Base-by-base conservation (phyloP, 495 filamentous ascomycete species). In the Hypoxylon perforatum region DNA sequence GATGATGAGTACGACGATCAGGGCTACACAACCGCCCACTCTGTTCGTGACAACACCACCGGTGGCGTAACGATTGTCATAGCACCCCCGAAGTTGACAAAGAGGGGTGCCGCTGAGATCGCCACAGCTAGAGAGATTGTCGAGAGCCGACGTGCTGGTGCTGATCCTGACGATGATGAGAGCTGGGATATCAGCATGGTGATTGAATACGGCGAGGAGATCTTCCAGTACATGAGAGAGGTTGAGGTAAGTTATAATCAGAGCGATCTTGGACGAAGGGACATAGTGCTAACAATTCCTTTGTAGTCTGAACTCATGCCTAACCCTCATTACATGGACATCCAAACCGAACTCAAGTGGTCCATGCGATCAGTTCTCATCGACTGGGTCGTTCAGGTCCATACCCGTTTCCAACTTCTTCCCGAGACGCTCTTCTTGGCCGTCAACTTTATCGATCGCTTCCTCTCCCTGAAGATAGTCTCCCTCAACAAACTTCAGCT, bases 381-480 rank as follows among this genome's bases (percentile, higher is more conserved):
- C 89, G 96, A 98, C 75, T 99, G 95, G 95, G 84, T 99, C 9
- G 89, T 97, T 41, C 94, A 98, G 74, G 95, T 99, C 18, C 95
- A 99, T 72, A 85, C 88, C 67, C 92, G 96, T 44, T 98, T 99
- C 80, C 84, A 84, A 19, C 84, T 98, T 11, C 87, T 97, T 1
- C 95, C 95, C 6, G 96, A 99, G 81, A 99, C 95, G 0, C 81
- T 99, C 6, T 98, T 96, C 78, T 85, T 98, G 42, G 90, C 87
- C 63, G 91, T 94, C 74, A 98, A 99, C 80, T 96, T 93, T 78
- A 92, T 99, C 68, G 95, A 99, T 75, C 92, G 95, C 33, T 99
- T 99, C 78, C 86, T 99, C 30, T 96, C 94, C 3, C 87, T 86
- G 80, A 98, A 98, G 80, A 86, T 97, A 22, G 93, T 99, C 19